Evolutionary conservation across 257 asterid species (phyloP).

Genomic region (Solanum peruvianum): DNA sequence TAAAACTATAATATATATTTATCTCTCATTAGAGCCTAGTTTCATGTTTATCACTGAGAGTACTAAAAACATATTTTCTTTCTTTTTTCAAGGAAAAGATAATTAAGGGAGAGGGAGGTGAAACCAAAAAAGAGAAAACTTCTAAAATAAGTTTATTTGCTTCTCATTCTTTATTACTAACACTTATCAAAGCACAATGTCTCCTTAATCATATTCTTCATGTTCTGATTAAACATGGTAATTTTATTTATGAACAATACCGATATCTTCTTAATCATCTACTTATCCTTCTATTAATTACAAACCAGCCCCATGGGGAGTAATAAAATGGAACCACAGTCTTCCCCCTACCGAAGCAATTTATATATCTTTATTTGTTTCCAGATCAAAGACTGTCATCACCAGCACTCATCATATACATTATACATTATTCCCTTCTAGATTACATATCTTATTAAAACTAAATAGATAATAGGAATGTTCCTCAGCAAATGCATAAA

Average conservation of each 20-base stretch:
- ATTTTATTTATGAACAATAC: not conserved
- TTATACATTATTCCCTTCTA: not conserved
- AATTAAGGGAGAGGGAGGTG: not conserved
- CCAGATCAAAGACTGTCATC: not conserved
- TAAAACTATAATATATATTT: not conserved
- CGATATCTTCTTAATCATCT: not conserved
- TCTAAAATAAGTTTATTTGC: not conserved
- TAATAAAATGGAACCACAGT: not conserved
- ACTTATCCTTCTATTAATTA: not conserved
- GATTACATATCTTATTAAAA: not conserved
- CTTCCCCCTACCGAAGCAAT: not conserved
- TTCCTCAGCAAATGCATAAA: not conserved
- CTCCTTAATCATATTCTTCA: not conserved
- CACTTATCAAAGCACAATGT: not conserved
- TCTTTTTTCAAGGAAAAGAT: not conserved
- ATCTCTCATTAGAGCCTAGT: not conserved
- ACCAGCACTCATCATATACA: not conserved
- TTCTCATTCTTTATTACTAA: not conserved
- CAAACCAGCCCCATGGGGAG: not conserved
- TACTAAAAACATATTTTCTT: not conserved
- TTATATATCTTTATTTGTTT: not conserved
- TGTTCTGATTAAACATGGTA: not conserved
- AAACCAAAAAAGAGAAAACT: not conserved
- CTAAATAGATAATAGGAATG: not conserved
- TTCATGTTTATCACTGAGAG: not conserved